Base-by-base conservation (phyloP, 2,329 filamentous ascomycete species). In the Chaetomium sp. region DNA sequence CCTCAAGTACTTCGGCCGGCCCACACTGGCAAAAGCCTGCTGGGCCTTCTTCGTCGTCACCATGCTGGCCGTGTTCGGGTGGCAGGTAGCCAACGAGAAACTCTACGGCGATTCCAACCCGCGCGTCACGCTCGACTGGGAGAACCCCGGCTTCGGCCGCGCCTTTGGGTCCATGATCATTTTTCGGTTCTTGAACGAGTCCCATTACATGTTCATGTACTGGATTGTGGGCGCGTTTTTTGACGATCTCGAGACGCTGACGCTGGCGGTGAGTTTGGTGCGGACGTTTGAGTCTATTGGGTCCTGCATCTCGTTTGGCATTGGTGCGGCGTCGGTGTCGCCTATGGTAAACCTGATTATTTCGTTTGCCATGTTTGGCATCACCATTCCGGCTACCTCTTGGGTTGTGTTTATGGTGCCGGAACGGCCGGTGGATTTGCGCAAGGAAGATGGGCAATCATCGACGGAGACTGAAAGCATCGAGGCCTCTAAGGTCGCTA, bases 141-240 rank as follows among this genome's bases (percentile, higher is more conserved):
- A 58, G n/a, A 59, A 61, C 3, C 67, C 73, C 1, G 70, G 72
- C 1, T 77, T 79, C 52, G 72, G 74, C 10, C 67, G 72, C 5
- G 75, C 73, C 0, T 79, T 79, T 44, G 74, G 74, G 0, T 72
- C 74, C 9, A 76, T 78, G 60, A 71, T 79, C 8, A 62, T 55
- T 11, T 27, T 55, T 40, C 12, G 53, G 68, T 77, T 79, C 62
- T 72, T 79, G 66, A 78, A 79, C 55, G 77, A 80, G 59, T 75
- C 73, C 0, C 72, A 79, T 44, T 74, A 75, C 60, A 78, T 78
- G 67, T 78, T 77, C 53, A 73, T 77, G 0, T 79, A 79, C 64
- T 79, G 76, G 75, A 64, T 78, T 11, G 68, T 79, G 1, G 77
- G 75, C 2, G 70, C 75, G 2, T 79, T 78, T 65, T 76, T 77